Percentiles rank a stretch among this genome's conserved stretches.
Evolutionary conservation across 1,139 yeast species (phyloP).

Genomic region (Nakaseomyces delphensis): DNA sequence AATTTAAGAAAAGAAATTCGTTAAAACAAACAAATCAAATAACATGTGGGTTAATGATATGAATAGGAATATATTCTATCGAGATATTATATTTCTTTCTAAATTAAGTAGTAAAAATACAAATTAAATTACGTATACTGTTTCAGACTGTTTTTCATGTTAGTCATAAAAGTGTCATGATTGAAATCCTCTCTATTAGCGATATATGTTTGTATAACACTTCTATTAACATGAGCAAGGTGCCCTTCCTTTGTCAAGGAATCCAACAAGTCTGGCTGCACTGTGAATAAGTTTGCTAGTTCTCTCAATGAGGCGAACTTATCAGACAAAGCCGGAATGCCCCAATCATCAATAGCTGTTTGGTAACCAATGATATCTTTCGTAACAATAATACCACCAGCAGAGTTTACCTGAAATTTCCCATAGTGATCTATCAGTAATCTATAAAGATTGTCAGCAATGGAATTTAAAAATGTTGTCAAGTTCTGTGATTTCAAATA

Average conservation of each 20-base stretch:
- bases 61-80: too few relatives aligned
- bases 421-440: conserved; percentile 65
- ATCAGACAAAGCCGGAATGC: conserved; percentile 53
- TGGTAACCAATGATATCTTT: conserved; percentile 79
- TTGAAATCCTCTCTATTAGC: conserved; percentile 63
- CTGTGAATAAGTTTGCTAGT: conserved; percentile 77
- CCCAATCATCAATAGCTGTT: conserved; percentile 64
- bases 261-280: conserved; percentile 62
- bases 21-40: too few relatives aligned
- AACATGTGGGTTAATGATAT: too few relatives aligned
- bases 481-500: conserved; percentile 49
- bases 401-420: conserved; percentile 64
- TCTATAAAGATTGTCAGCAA: conserved; percentile 55
- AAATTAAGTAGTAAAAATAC: too few relatives aligned
- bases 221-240: conserved; percentile 59
- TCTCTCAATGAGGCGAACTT: conserved; percentile 69
- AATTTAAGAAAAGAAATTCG: too few relatives aligned
- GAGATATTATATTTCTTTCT: too few relatives aligned
- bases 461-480: conserved; percentile 43
- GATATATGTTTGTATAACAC: conserved; percentile 58
- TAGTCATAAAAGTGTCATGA: conserved; percentile 28
- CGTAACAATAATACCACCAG: conserved; percentile 80
- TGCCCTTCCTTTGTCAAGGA: conserved; percentile 80
- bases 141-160: conserved; percentile 18
- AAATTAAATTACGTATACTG: conserved; percentile 11